Evolutionary conservation across 768 basidiomycete species (phyloP).

Genomic region (Lactarius quietus): DNA sequence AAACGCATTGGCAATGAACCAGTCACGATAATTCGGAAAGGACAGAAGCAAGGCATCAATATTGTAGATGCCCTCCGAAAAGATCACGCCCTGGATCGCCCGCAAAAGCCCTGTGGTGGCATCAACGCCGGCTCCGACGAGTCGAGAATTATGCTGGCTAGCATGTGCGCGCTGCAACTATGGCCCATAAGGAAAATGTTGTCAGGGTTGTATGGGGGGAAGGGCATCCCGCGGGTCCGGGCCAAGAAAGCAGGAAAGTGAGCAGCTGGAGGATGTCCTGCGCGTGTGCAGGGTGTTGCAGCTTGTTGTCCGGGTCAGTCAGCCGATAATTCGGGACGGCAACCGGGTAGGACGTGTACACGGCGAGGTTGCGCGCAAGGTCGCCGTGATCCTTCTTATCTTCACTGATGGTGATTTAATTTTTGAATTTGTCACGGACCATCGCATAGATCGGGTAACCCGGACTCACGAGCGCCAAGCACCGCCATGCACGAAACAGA

Average conservation of each 20-base stretch:
- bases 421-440: constrained; percentile 12
- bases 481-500: constrained; percentile 80
- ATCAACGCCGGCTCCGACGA: constrained; percentile 43
- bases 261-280: constrained; percentile 63
- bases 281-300: constrained; percentile 70
- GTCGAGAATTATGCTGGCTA: constrained; percentile 64
- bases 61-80: constrained; percentile 80
- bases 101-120: constrained; percentile 43
- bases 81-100: constrained; percentile 50
- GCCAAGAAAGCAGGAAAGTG: constrained; percentile 50
- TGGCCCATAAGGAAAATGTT: constrained; percentile 66
- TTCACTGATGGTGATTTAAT: constrained; percentile 44
- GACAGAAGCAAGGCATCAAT: constrained; percentile 56
- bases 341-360: constrained; percentile 51
- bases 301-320: constrained; percentile 42
- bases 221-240: constrained; percentile 32
- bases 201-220: constrained; percentile 38
- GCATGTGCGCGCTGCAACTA: constrained; percentile 81
- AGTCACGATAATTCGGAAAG: constrained; percentile 64
- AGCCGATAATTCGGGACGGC: constrained; percentile 78
- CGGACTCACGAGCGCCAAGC: constrained; percentile 72
- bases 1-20: constrained; percentile 69
- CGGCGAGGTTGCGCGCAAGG: constrained; percentile 53
- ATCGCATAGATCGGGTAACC: constrained; percentile 1
- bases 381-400: constrained; percentile 60